Evolutionary conservation across 345 rosid genomes (phyloP).

Genomic region (Brassica nigra): DNA sequence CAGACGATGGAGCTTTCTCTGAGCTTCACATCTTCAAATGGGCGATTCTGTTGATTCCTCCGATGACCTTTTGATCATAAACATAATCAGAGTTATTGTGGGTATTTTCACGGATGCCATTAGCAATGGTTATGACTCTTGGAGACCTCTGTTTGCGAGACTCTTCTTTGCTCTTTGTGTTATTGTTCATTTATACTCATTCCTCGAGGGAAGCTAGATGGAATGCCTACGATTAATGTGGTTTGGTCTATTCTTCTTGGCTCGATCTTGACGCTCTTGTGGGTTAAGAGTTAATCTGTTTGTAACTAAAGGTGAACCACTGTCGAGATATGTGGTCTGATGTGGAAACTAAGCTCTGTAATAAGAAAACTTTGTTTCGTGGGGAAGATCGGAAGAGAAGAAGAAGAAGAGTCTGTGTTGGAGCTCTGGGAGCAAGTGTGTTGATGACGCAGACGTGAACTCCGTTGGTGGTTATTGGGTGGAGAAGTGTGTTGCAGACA

Average conservation of each 20-base stretch:
- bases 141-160: constrained; percentile 96
- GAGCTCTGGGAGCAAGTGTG: constrained; percentile 21
- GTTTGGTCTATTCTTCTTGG: constrained; percentile 81
- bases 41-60: constrained; percentile 78
- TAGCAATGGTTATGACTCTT: constrained; percentile 57
- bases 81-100: constrained; percentile 51
- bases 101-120: constrained; percentile 77
- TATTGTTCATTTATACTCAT: constrained; percentile 82
- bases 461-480: constrained; percentile 12
- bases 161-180: constrained; percentile 89
- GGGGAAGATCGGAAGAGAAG: background rate
- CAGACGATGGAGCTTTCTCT: constrained; percentile 86
- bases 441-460: constrained; percentile 13
- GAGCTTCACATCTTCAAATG: constrained; percentile 96
- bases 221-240: constrained; percentile 83
- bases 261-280: constrained; percentile 82
- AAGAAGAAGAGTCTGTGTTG: constrained; percentile 16
- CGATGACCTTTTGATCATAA: constrained; percentile 60
- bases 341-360: constrained; percentile 57
- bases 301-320: constrained; percentile 78
- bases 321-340: constrained; percentile 84
- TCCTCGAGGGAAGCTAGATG: constrained; percentile 91
- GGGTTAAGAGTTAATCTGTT: constrained; percentile 91
- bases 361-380: background rate
- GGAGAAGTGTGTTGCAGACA: constrained; percentile 19